A percentile compares a stretch with the other conserved stretches of the same genome.
These are phyloP conservation scores for Xylariaceae sp. DNA, from an alignment of 2,329 filamentous ascomycete species.

Conservation along the genomic window DNA sequence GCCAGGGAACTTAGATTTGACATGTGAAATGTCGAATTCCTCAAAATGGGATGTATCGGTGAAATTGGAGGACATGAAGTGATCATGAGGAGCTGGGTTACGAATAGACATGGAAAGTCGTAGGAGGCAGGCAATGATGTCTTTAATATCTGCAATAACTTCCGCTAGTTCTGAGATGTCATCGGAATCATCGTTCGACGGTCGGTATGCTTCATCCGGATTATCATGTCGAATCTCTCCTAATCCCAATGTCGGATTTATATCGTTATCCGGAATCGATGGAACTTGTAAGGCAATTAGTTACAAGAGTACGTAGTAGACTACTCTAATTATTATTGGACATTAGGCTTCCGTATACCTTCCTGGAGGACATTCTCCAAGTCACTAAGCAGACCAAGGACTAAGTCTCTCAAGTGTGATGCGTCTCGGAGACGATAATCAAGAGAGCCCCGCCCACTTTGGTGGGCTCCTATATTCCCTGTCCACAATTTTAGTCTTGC, in stretches of 20 bases:
- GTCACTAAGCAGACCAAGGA: constrained; percentile 2
- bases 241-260: too few species aligned
- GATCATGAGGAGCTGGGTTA: constrained; percentile 12
- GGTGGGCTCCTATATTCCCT: constrained; percentile 21
- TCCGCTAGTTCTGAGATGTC: background rate
- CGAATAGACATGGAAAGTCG: constrained; percentile 8
- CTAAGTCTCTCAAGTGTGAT: constrained; percentile 5
- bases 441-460: constrained; percentile 4
- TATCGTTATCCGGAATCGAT: background rate
- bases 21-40: constrained; percentile 4
- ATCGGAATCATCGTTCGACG: too few species aligned
- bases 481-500: constrained; percentile 15
- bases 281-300: too few species aligned
- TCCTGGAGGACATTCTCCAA: background rate
- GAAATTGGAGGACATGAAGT: background rate
- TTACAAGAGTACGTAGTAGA: too few species aligned
- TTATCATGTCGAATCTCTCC: too few species aligned
- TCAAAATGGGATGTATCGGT: constrained; percentile 11
- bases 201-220: too few species aligned
- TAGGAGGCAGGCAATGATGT: constrained; percentile 10
- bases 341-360: background rate
- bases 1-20: background rate
- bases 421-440: constrained; percentile 20
- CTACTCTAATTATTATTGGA: too few species aligned
- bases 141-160: background rate